These are phyloP conservation scores for Dissophora globulifera DNA, from an alignment of 192 early-diverging fungal species.

Conservation along the genomic window DNA sequence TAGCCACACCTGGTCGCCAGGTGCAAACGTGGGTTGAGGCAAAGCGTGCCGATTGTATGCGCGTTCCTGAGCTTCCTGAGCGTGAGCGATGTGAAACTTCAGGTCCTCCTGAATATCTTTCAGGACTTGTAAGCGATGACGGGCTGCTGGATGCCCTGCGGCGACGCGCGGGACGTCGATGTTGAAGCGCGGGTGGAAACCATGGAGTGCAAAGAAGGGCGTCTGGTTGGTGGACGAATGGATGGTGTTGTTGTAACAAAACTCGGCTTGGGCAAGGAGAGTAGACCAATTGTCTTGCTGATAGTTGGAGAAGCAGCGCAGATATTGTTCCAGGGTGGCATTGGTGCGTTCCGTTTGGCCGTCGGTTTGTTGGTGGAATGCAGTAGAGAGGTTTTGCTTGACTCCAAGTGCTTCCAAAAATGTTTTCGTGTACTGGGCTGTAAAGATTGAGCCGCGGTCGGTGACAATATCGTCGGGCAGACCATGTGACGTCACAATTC, in stretches of 20 bases:
- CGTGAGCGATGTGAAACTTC: slow-evolving; percentile 16
- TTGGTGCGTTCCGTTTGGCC: slow-evolving; percentile 59
- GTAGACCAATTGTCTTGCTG: slow-evolving; percentile 57
- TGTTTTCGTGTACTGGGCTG: too few relatives aligned
- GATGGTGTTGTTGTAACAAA: slow-evolving; percentile 63
- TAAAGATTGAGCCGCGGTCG: too few relatives aligned
- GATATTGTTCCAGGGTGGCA: slow-evolving; percentile 50
- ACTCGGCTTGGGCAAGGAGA: slow-evolving; percentile 55
- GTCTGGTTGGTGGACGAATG: slow-evolving; percentile 25
- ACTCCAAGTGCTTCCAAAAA: slow-evolving; percentile 33
- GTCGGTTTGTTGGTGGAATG: slow-evolving; percentile 54
- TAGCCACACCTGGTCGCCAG: too few relatives aligned
- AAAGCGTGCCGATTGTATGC: too few relatives aligned
- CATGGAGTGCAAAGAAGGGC: slow-evolving; percentile 43
- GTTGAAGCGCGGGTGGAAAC: slow-evolving; percentile 42
- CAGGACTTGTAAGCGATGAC: neutral
- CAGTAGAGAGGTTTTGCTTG: slow-evolving; percentile 47
- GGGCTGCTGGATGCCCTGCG: neutral
- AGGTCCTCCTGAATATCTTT: slow-evolving; percentile 5
- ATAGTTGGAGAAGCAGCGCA: slow-evolving; percentile 46
- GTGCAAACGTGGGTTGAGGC: too few relatives aligned
- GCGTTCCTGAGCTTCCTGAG: neutral
- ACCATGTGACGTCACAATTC: slow-evolving; percentile 41
- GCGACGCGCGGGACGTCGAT: slow-evolving; percentile 1
- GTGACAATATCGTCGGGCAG: too few relatives aligned